A percentile compares a stretch with the other conserved stretches of the same genome.
These are phyloP conservation scores for Escovopsis weberi DNA, from an alignment of 2,329 filamentous ascomycete species.

Conservation along the genomic window DNA sequence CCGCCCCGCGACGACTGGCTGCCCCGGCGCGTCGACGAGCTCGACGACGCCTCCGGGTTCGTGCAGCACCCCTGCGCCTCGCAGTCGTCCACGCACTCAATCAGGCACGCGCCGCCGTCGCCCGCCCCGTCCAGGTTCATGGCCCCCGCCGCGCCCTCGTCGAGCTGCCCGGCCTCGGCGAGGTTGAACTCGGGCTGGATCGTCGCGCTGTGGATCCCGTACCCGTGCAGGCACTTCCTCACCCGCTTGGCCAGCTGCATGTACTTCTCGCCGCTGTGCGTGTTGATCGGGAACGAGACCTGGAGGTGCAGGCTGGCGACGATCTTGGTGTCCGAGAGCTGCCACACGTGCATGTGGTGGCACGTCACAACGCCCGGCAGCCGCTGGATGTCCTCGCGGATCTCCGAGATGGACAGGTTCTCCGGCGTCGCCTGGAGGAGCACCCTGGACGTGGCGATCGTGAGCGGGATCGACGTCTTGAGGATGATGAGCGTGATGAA, in stretches of 20 bases:
- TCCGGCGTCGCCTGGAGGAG: constrained; percentile 87
- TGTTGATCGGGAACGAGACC: constrained; percentile 78
- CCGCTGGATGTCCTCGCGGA: constrained; percentile 77
- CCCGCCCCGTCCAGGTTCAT: constrained; percentile 21
- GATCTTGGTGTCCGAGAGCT: constrained; percentile 86
- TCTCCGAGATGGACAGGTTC: constrained; percentile 75
- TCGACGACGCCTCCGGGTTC: constrained; percentile 17
- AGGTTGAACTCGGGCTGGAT: constrained; percentile 85
- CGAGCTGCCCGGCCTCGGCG: constrained; percentile 30
- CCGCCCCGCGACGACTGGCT: constrained; percentile 19
- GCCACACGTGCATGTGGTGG: constrained; percentile 96
- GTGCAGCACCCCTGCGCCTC: constrained; percentile 19
- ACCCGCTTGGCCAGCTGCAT: constrained; percentile 80
- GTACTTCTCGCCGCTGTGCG: constrained; percentile 63
- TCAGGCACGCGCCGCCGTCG: constrained; percentile 27
- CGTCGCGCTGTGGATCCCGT: constrained; percentile 92
- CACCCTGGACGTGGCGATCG: constrained; percentile 68
- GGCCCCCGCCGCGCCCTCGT: constrained; percentile 19
- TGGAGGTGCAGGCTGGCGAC: constrained; percentile 90
- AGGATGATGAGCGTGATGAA: constrained; percentile 77
- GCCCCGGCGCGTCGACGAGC: constrained; percentile 20
- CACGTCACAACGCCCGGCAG: constrained; percentile 79
- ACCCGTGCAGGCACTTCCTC: constrained; percentile 78
- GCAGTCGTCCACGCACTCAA: constrained; percentile 30
- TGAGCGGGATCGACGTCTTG: constrained; percentile 62